Evolutionary conservation across 2,329 filamentous ascomycete genomes (phyloP), one percentile per base, ranked within the genome.

Genomic region (Colletotrichum limetticola): DNA sequence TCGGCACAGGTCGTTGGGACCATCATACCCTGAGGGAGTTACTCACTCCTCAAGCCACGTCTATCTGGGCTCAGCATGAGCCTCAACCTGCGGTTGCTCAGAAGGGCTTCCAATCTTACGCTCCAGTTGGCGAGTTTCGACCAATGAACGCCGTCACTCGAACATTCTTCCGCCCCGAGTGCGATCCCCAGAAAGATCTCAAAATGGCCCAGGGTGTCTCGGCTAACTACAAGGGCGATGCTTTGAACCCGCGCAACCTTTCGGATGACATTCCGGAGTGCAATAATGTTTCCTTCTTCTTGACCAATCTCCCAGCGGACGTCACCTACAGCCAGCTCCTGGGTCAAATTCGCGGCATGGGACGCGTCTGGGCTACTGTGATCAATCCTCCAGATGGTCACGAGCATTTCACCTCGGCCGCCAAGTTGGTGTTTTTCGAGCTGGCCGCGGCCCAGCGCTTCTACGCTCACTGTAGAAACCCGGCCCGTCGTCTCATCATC

Each of bases 231-330:
- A 76, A 75, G 8, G 85, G 85, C 26, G 81, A 86, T 72, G 79
- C 80, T 0, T 76, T 71, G 42, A 75, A 84, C 0, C 19, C 53
- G 2, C 79, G 79, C 11, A 87, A 87, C 78, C 80, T 78, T 56
- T 83, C 82, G 1, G 84, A 84, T 5, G 60, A 80, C 42, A 84
- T 86, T 42, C 79, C 83, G 0, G 78, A 83, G 37, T 72, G 77
- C 3, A 68, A 83, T 37, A 90, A 89, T 78, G 88, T 87, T 37
- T 83, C 86, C 0, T 79, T 90, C 1, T 90, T 87, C 85, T 75
- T 91, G 30, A 87, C 85, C 1, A 86, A 87, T 62, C 82, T 91
- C 0, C 86, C 88, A 0, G 80, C 85, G 0, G 74, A 82, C 30
- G 78, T 86, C 55, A 84, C 80, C 2, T 82, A 85, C 53, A 75